Conservation (phyloP, 1,284 basidiomycete species). For the Sphaerobolus stellatus region DNA sequence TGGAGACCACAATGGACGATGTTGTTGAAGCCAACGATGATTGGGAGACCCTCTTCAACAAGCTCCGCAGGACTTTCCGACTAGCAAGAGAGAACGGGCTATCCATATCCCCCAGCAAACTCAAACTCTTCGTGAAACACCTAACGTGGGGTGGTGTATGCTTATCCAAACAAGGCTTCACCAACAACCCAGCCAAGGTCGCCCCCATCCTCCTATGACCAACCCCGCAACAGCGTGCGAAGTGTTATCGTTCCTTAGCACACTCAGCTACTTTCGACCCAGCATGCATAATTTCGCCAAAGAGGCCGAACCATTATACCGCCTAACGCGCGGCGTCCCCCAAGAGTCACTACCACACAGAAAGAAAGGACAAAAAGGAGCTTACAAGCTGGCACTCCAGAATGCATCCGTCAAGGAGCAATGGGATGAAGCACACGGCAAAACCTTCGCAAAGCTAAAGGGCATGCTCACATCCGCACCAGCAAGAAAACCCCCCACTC, state of each 20-base stretch:
- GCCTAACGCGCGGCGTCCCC: too few species aligned
- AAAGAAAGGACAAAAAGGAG: too few species aligned
- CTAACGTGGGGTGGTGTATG: conserved; percentile 16
- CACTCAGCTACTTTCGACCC: neutral
- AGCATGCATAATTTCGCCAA: neutral
- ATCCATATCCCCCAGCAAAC: conserved; percentile 13
- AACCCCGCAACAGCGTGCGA: neutral
- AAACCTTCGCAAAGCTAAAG: too few species aligned
- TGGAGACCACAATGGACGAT: conserved; percentile 20
- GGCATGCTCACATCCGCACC: too few species aligned
- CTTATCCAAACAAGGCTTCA: neutral
- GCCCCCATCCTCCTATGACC: neutral
- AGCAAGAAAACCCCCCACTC: too few species aligned
- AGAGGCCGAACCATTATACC: neutral
- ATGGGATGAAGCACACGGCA: too few species aligned
- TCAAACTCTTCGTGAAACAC: conserved; percentile 15
- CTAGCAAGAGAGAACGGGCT: conserved; percentile 9
- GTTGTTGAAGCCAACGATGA: conserved; percentile 11
- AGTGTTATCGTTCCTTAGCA: neutral
- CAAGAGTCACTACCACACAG: too few species aligned
- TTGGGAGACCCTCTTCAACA: conserved; percentile 6
- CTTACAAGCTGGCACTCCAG: too few species aligned
- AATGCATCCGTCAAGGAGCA: too few species aligned
- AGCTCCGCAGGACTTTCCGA: neutral
- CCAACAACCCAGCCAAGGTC: neutral